phyloP scores from a whole-genome alignment of 2,329 filamentous ascomycete species.

The Ascochyta clinopodiicola region DNA sequence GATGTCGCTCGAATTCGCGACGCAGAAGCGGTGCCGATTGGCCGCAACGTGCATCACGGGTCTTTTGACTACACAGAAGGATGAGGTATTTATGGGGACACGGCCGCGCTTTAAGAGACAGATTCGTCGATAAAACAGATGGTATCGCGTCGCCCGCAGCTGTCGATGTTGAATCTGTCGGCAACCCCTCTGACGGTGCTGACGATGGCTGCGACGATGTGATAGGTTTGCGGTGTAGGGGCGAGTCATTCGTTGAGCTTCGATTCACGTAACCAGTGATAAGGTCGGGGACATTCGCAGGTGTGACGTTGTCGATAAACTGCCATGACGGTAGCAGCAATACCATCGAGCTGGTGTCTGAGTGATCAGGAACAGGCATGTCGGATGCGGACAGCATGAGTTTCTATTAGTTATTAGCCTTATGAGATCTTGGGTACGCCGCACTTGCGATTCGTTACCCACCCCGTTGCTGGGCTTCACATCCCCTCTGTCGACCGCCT shows the following conservation, averaged over 20 bases:
- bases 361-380: slow-evolving; percentile 76
- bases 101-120: slow-evolving; percentile 63
- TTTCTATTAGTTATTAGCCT: slow-evolving; percentile 59
- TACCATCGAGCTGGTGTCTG: slow-evolving; percentile 72
- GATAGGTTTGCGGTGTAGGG: slow-evolving; percentile 52
- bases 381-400: slow-evolving; percentile 93
- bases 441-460: slow-evolving; percentile 42
- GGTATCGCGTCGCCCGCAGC: slow-evolving; percentile 27
- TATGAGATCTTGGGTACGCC: not conserved
- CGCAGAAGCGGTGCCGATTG: slow-evolving; percentile 90
- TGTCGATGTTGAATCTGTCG: slow-evolving; percentile 25
- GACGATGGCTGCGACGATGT: slow-evolving; percentile 19
- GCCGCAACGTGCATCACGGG: slow-evolving; percentile 92
- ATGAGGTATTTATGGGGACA: slow-evolving; percentile 87
- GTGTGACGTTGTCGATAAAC: slow-evolving; percentile 82
- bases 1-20: slow-evolving; percentile 86
- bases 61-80: slow-evolving; percentile 91
- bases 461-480: slow-evolving; percentile 72
- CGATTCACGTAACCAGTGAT: slow-evolving; percentile 73
- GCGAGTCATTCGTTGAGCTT: slow-evolving; percentile 75
- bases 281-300: slow-evolving; percentile 73
- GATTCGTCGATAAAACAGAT: slow-evolving; percentile 35
- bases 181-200: slow-evolving; percentile 9
- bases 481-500: slow-evolving; percentile 58
- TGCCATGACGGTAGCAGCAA: slow-evolving; percentile 86